Conservation (phyloP, 2,329 filamentous ascomycete genomes). For the Akanthomyces uredinophilus region DNA sequence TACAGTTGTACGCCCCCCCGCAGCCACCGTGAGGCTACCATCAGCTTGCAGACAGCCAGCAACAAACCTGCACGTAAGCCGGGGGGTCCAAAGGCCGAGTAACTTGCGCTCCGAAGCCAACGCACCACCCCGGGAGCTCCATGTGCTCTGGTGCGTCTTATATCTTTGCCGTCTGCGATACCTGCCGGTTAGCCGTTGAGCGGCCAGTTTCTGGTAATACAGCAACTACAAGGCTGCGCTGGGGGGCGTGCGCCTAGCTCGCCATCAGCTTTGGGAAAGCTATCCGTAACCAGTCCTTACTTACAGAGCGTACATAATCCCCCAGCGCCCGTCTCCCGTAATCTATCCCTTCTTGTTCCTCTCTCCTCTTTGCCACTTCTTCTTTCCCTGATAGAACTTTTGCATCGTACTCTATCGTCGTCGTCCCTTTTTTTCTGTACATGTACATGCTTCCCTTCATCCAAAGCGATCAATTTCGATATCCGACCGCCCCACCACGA, state of each 20-base stretch:
- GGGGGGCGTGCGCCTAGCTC: not conserved
- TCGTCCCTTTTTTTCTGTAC: not conserved
- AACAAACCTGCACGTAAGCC: too few relatives aligned
- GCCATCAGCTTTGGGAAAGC: too few relatives aligned
- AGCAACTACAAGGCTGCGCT: not conserved
- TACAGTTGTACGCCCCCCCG: not conserved
- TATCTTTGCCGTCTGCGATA: not conserved
- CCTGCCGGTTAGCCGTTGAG: not conserved
- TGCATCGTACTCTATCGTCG: not conserved
- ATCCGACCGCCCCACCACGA: not conserved
- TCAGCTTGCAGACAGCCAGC: not conserved
- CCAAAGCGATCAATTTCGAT: not conserved
- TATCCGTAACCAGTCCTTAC: too few relatives aligned
- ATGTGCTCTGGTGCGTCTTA: not conserved
- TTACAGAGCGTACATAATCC: not conserved
- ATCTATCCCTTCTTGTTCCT: not conserved
- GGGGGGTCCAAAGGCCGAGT: too few relatives aligned
- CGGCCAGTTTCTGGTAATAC: not conserved
- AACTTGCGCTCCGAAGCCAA: not conserved
- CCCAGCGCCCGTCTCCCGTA: not conserved
- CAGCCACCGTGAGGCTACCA: not conserved
- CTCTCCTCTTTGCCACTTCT: not conserved
- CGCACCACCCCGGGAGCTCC: too few relatives aligned
- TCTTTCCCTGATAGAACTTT: not conserved
- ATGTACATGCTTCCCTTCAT: not conserved